These are phyloP conservation scores for Auriscalpium microsporum DNA, from an alignment of 768 basidiomycete genomes.

Conservation along the genomic window DNA sequence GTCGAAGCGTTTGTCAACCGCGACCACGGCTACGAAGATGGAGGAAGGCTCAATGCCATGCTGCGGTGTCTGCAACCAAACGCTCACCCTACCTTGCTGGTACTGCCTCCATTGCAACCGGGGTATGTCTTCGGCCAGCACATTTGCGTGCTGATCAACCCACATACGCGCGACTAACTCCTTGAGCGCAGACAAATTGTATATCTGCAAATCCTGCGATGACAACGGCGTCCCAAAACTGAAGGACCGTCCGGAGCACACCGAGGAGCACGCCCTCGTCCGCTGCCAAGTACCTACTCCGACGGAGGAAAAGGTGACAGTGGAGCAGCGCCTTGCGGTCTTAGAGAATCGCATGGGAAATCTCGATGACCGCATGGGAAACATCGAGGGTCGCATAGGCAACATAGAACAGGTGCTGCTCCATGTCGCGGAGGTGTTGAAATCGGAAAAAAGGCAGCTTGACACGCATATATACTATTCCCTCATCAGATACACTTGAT, in stretches of 20 bases:
- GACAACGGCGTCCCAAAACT: background rate
- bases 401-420: background rate
- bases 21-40: no score
- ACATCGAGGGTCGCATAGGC: no score
- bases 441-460: no score
- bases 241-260: slow-evolving; percentile 1
- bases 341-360: background rate
- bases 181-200: slow-evolving; percentile 1
- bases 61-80: slow-evolving; percentile 15
- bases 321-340: background rate
- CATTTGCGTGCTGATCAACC: background rate
- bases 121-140: background rate
- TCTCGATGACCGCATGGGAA: background rate
- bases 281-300: background rate
- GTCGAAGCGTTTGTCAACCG: no score
- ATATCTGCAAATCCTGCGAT: slow-evolving; percentile 15
- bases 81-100: slow-evolving; percentile 20
- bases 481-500: no score
- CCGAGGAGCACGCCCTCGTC: slow-evolving; percentile 3
- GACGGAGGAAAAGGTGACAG: background rate
- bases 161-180: background rate
- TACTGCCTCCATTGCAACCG: slow-evolving; percentile 21
- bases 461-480: no score
- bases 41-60: background rate
- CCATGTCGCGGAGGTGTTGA: no score